Evolutionary conservation across 108 stramenopile species (phyloP).

Genomic region (Skeletonema grethae): DNA sequence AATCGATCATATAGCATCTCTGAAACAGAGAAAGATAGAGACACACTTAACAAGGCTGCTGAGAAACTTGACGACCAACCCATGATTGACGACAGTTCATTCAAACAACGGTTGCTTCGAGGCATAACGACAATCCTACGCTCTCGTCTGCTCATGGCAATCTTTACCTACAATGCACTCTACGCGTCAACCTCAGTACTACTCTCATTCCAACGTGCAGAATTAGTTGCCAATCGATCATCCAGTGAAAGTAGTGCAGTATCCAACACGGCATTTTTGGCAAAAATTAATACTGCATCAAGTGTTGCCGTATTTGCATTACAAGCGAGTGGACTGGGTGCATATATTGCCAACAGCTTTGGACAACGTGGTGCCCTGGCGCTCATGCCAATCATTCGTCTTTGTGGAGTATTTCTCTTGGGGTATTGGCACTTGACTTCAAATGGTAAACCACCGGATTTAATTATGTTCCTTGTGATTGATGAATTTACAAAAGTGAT

Average conservation of each 20-base stretch:
- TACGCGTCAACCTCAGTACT: slow-evolving; percentile 81
- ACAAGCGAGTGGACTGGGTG: slow-evolving; percentile 82
- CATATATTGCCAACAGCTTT: slow-evolving; percentile 63
- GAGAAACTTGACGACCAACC: slow-evolving; percentile 22
- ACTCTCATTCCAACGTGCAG: slow-evolving; percentile 87
- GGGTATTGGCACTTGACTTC: slow-evolving; percentile 82
- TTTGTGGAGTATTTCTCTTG: slow-evolving; percentile 63
- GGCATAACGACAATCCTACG: slow-evolving; percentile 84
- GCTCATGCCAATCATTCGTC: slow-evolving; percentile 80
- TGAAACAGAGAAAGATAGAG: slow-evolving; percentile 15
- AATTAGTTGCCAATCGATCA: slow-evolving; percentile 74
- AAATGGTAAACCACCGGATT: slow-evolving; percentile 72
- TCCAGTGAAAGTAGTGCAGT: slow-evolving; percentile 51
- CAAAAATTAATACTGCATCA: slow-evolving; percentile 84
- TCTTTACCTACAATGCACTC: slow-evolving; percentile 92
- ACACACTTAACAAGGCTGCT: slow-evolving; percentile 5
- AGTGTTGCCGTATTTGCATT: slow-evolving; percentile 81
- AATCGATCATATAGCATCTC: slow-evolving; percentile 36
- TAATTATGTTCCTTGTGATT: slow-evolving; percentile 76
- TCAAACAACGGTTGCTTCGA: slow-evolving; percentile 81
- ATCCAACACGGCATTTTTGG: slow-evolving; percentile 85
- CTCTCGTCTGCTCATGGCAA: slow-evolving; percentile 84
- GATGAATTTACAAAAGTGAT: slow-evolving; percentile 90
- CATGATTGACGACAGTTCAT: slow-evolving; percentile 70
- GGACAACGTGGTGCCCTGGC: slow-evolving; percentile 78